These are phyloP conservation scores for Zygotorulaspora florentina DNA, from an alignment of 805 yeast species.

Conservation along the genomic window DNA sequence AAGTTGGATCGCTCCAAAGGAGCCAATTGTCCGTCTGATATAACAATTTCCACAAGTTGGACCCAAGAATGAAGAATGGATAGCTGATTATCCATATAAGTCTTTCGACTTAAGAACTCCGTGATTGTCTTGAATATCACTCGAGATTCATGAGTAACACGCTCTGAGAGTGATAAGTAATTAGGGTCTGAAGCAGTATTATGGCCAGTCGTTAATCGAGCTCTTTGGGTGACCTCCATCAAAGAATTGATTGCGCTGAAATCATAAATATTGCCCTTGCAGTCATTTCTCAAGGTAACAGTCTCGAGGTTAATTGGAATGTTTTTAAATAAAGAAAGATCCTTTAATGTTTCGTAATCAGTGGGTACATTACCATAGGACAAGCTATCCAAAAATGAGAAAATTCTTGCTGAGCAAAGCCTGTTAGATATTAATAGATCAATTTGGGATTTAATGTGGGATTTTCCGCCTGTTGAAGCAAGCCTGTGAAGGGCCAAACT, in stretches of 20 bases:
- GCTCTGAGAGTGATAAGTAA: background rate
- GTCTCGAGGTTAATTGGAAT: slow-evolving; percentile 43
- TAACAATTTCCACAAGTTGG: slow-evolving; percentile 66
- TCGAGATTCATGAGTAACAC: slow-evolving; percentile 5
- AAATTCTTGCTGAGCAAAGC: slow-evolving; percentile 60
- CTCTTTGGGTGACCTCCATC: slow-evolving; percentile 28
- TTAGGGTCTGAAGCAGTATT: background rate
- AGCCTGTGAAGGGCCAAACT: slow-evolving; percentile 66
- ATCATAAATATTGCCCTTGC: slow-evolving; percentile 39
- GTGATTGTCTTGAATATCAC: slow-evolving; percentile 37
- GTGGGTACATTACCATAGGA: slow-evolving; percentile 50
- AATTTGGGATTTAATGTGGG: slow-evolving; percentile 42
- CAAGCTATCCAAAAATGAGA: slow-evolving; percentile 66
- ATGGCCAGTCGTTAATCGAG: background rate
- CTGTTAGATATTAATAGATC: slow-evolving; percentile 48
- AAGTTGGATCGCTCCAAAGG: slow-evolving; percentile 51
- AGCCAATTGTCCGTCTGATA: slow-evolving; percentile 55
- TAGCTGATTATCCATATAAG: slow-evolving; percentile 51
- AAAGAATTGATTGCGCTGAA: slow-evolving; percentile 39
- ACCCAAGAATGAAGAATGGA: slow-evolving; percentile 78
- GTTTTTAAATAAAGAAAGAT: slow-evolving; percentile 29
- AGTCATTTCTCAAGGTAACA: slow-evolving; percentile 30
- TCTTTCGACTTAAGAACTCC: slow-evolving; percentile 44
- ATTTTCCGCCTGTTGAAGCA: slow-evolving; percentile 49
- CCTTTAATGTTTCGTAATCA: slow-evolving; percentile 16